Evolutionary conservation across 768 basidiomycete genomes (phyloP).

Genomic region (Agaricus bisporus): DNA sequence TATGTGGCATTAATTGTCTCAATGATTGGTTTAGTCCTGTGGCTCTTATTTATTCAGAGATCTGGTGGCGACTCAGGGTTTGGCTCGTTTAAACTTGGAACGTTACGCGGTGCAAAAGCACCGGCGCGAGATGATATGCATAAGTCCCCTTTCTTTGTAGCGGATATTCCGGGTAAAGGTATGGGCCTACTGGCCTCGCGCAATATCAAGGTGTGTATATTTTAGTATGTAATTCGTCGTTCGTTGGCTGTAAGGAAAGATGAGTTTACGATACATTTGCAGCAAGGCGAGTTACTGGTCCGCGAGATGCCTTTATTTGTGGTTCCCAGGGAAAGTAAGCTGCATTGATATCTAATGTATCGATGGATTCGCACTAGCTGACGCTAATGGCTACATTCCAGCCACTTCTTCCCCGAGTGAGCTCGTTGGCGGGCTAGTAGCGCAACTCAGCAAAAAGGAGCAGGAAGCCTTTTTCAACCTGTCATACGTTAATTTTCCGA

Average conservation of each 20-base stretch:
- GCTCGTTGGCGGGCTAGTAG: conserved; percentile 32
- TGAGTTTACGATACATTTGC: not conserved
- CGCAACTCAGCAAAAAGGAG: conserved; percentile 23
- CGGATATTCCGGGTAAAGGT: conserved; percentile 47
- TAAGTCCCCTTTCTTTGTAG: conserved; percentile 21
- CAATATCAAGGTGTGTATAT: conserved; percentile 39
- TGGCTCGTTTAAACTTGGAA: not conserved
- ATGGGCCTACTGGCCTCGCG: conserved; percentile 48
- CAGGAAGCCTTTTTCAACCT: conserved; percentile 44
- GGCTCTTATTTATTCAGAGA: not conserved
- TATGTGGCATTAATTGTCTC: not conserved
- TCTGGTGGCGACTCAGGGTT: not conserved
- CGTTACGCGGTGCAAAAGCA: not conserved
- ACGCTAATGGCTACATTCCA: conserved; percentile 14
- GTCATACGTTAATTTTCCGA: conserved; percentile 50
- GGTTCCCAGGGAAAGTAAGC: conserved; percentile 43
- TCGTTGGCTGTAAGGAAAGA: not conserved
- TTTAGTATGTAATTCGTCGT: not conserved
- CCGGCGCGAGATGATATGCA: not conserved
- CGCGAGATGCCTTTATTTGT: conserved; percentile 49
- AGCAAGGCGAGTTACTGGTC: conserved; percentile 58
- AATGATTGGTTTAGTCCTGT: not conserved
- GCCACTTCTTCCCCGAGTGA: conserved; percentile 40
- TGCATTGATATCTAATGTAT: not conserved
- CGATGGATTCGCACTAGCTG: not conserved